These are phyloP conservation scores for Solanum bulbocastanum DNA, from an alignment of 257 asterid species.

Conservation along the genomic window DNA sequence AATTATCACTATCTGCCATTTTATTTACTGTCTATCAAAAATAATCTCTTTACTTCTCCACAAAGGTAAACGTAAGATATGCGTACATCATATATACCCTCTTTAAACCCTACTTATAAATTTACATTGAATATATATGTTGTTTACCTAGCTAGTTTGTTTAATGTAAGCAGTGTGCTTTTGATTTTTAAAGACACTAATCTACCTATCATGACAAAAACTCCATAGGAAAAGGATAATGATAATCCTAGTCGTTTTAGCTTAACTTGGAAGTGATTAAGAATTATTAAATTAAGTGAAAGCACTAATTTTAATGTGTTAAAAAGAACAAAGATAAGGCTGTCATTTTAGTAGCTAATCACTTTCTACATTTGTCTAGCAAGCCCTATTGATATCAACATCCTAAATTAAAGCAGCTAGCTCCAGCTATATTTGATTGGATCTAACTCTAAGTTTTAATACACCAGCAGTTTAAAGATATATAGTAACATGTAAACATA, in stretches of 20 bases:
- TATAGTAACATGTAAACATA: background rate
- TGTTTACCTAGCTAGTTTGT: background rate
- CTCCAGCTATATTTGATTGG: background rate
- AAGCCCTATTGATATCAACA: background rate
- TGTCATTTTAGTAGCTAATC: background rate
- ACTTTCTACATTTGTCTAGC: background rate
- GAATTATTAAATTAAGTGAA: background rate
- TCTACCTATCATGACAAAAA: no score
- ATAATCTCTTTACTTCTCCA: fast-evolving
- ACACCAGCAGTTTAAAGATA: background rate
- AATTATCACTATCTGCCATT: background rate
- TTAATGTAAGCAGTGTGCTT: background rate
- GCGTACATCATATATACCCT: background rate
- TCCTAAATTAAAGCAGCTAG: background rate
- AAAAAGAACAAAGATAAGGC: background rate
- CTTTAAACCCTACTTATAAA: no score
- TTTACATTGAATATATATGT: no score
- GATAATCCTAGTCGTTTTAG: background rate
- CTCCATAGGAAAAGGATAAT: no score
- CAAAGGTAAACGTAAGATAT: background rate
- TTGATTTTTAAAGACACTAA: background rate
- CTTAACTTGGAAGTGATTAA: background rate
- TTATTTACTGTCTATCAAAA: background rate
- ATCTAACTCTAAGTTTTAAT: background rate
- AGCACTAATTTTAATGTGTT: background rate